Base-by-base conservation (phyloP, 2,329 filamentous ascomycete genomes). In the Nemania sp. region DNA sequence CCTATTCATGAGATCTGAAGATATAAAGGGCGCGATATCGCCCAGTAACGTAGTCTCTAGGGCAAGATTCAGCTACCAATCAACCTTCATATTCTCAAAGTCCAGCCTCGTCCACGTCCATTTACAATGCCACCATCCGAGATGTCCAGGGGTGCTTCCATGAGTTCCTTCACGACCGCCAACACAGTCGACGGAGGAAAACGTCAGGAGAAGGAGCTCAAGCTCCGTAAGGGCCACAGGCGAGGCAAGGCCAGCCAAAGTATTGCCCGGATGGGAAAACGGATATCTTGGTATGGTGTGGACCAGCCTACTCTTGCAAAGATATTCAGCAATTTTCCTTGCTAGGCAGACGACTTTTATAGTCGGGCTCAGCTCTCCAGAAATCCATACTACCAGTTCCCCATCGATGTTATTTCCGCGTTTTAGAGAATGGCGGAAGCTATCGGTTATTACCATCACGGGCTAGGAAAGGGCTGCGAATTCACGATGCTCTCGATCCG, bases 111-210 rank as follows among this genome's bases (percentile, higher is more conserved):
- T 20, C 30, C 20, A 26, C 6, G 11, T 12, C 20, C n/a, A 9
- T 34, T 31, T 6, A 51, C 50, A 12, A 56, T 56, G 49, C 41
- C 47, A 33, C 40, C 42, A 9, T 23, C 46, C 23, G 11, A 36
- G 11, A 40, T 20, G 3, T 24, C 36, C 7, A 51, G 54, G n/a
- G 47, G 54, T 17, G 3, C 24, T 12, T 50, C 54, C 6, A n/a
- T 46, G 19, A 57, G 54, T 33, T 50, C 47, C 20, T 22, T 51
- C 33, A n/a, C 45, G 12, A 57, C 45, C 20, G 49, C 49, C 12
- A 24, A 54, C 34, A 57, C 54, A 2, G 28, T 57, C 2, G 50
- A 54, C 9, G 52, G 51, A 43, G 54, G 47, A 33, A 45, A 54
- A 23, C 28, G 6, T n/a, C 44, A 6, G 5, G 15, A 22, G 22